Conservation (phyloP, 2,329 filamentous ascomycete genomes). For the Penicillium janthinellum region DNA sequence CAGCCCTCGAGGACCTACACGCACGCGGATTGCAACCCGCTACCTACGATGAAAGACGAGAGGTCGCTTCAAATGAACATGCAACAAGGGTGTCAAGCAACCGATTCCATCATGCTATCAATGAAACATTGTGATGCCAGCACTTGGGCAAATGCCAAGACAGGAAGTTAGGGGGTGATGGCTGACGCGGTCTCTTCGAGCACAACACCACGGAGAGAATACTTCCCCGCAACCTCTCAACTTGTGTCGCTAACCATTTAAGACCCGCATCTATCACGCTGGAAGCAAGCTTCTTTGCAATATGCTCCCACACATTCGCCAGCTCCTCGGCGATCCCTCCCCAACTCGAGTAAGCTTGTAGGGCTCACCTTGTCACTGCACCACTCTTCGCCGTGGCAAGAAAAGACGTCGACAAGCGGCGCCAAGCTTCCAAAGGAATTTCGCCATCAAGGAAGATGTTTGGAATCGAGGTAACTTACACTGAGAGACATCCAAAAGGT, state of each 20-base stretch:
- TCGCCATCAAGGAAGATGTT: neutral
- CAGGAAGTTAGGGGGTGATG: neutral
- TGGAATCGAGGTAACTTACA: neutral
- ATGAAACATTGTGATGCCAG: too few relatives aligned
- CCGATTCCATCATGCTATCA: too few relatives aligned
- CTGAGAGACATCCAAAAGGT: neutral
- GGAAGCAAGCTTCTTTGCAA: neutral
- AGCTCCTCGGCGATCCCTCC: neutral
- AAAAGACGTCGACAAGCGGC: constrained; percentile 15
- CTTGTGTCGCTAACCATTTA: neutral
- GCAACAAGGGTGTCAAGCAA: too few relatives aligned
- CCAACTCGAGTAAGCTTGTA: constrained; percentile 19
- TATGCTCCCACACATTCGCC: neutral
- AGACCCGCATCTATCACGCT: too few relatives aligned
- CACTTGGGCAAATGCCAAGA: neutral
- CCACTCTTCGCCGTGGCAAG: neutral
- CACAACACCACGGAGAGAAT: neutral
- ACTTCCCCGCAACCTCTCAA: neutral
- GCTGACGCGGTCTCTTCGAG: constrained; percentile 2
- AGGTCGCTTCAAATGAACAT: too few relatives aligned
- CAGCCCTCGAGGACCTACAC: too few relatives aligned
- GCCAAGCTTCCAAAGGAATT: constrained; percentile 10
- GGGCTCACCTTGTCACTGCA: neutral
- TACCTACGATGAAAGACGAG: too few relatives aligned
- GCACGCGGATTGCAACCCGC: too few relatives aligned